Evolutionary conservation across 108 stramenopile species (phyloP).

Genomic region (Stephanodiscus minutulus): DNA sequence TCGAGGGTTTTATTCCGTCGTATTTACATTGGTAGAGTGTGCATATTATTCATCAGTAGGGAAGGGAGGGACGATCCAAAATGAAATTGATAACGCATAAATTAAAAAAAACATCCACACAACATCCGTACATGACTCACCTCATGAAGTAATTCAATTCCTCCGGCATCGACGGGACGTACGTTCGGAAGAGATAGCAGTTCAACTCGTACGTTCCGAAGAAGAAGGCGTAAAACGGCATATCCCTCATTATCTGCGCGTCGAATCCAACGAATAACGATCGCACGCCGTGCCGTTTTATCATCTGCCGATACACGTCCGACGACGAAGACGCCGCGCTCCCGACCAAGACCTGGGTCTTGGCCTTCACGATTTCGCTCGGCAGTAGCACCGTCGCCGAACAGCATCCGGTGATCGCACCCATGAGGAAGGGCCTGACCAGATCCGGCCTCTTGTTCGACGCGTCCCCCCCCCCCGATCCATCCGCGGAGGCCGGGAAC

Average conservation of each 20-base stretch:
- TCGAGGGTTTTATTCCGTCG: too few relatives aligned
- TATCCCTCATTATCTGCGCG: conserved; percentile 86
- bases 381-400: conserved; percentile 80
- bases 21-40: too few relatives aligned
- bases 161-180: conserved; percentile 83
- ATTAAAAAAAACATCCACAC: too few relatives aligned
- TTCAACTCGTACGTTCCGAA: conserved; percentile 86
- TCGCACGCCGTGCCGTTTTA: conserved; percentile 60
- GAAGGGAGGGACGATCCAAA: too few relatives aligned
- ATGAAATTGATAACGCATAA: too few relatives aligned
- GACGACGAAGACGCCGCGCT: conserved; percentile 48
- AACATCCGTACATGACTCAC: too few relatives aligned
- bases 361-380: conserved; percentile 87
- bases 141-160: conserved; percentile 84
- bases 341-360: conserved; percentile 82
- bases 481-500: conserved; percentile 65
- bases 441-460: conserved; percentile 67
- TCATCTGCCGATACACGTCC: conserved; percentile 72
- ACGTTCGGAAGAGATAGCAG: conserved; percentile 79
- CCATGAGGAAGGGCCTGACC: conserved; percentile 83
- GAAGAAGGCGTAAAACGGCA: conserved; percentile 82
- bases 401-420: conserved; percentile 82
- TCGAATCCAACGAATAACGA: conserved; percentile 82
- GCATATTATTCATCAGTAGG: too few relatives aligned
- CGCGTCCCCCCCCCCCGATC: conserved; percentile 8